Evolutionary conservation across 257 asterid genomes (phyloP), one percentile per base, ranked within the genome.

Genomic region (Plectranthus barbatus): DNA sequence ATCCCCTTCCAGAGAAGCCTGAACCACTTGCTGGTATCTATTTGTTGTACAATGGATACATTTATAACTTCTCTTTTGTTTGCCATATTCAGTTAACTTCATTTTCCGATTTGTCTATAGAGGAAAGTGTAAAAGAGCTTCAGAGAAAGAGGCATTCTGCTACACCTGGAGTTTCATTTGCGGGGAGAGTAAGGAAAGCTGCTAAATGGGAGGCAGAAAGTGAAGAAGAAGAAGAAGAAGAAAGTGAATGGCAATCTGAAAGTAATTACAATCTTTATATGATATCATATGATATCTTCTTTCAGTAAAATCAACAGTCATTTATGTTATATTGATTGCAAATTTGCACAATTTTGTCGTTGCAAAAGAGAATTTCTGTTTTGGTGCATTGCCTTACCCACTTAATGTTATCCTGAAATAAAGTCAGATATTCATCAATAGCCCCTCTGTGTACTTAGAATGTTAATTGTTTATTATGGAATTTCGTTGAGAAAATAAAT

Each of bases 1-100:
- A 93, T 78, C 97, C 99, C 24, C 79, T 93, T 73, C 97, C 97
- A 49, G 96, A 87, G 62, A 83, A 90, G 78, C 99, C 99, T 44
- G 96, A 93, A 74, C 83, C 96, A 11, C 83, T 72, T 47, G 80
- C 92, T 68, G 99, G 97, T 92, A 84, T 72, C 71, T 48, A 62
- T 60, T 49, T 19, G 67, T 48, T 66, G 20, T 54, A 31, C 33
- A 13, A 34, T 71, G 67, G 31, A 40, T n/a, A 34, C 71, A 37
- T 61, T 42, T 71, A 50, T 55, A 61, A 53, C 45, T 69, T 73
- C 49, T 67, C 51, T 65, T 62, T 49, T 57, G 34, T 72, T 54
- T 65, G 23, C 42, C n/a, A n/a, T n/a, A n/a, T n/a, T 56, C 41
- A 62, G 56, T 40, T 71, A 49, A 72, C 56, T 56, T 62, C 60